These are phyloP conservation scores for Botrytis elliptica DNA, from an alignment of 2,329 filamentous ascomycete genomes.

Conservation along the genomic window DNA sequence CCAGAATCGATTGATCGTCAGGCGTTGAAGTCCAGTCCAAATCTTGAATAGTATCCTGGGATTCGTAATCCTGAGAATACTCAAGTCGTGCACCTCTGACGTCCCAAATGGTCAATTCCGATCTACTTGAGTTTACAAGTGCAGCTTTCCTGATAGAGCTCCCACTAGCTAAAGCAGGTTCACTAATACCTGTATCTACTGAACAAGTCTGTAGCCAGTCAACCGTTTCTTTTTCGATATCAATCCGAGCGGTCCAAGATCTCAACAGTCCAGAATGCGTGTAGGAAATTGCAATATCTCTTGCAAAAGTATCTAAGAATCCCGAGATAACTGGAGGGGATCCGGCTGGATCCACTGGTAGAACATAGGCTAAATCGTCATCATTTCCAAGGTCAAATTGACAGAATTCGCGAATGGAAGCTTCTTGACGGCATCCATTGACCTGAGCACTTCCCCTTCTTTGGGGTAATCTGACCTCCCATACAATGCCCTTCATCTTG, in stretches of 20 bases:
- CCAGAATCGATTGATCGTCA: slow-evolving; percentile 82
- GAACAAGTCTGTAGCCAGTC: slow-evolving; percentile 82
- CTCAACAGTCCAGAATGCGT: slow-evolving; percentile 71
- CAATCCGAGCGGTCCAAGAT: slow-evolving; percentile 81
- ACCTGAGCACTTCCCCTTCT: slow-evolving; percentile 37
- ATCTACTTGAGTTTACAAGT: slow-evolving; percentile 71
- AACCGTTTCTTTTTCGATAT: slow-evolving; percentile 56
- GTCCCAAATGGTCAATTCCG: slow-evolving; percentile 87
- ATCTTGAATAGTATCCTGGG: slow-evolving; percentile 74
- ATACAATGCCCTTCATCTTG: slow-evolving; percentile 74
- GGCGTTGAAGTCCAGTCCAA: slow-evolving; percentile 94
- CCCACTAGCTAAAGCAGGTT: slow-evolving; percentile 77
- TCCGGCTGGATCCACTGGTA: slow-evolving; percentile 85
- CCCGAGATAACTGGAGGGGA: slow-evolving; percentile 68
- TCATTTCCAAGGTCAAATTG: slow-evolving; percentile 64
- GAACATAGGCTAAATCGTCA: slow-evolving; percentile 62
- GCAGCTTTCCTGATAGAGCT: slow-evolving; percentile 86
- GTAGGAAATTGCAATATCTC: slow-evolving; percentile 84
- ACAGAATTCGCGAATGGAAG: slow-evolving; percentile 64
- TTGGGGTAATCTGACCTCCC: slow-evolving; percentile 68
- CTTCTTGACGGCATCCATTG: slow-evolving; percentile 27
- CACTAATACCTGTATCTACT: slow-evolving; percentile 72
- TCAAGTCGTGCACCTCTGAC: slow-evolving; percentile 78
- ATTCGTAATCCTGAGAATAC: slow-evolving; percentile 72
- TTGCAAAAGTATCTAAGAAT: slow-evolving; percentile 81